Evolutionary conservation across 106 monocot genomes (phyloP), one percentile per base, ranked within the genome.

Genomic region (Allium fistulosum): DNA sequence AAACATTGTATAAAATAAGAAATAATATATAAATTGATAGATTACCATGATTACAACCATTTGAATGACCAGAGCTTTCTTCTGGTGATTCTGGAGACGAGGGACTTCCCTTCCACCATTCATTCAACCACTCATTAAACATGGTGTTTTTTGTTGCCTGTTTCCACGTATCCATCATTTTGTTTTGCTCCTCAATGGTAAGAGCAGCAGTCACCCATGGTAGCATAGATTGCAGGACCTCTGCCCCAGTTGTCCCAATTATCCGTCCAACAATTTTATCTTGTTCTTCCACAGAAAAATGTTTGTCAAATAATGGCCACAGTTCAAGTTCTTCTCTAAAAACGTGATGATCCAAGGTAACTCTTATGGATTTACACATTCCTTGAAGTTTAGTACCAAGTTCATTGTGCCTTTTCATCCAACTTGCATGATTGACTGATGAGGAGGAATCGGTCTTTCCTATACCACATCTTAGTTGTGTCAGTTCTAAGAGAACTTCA

Each of bases 81-180:
- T 65, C 37, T 48, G 76, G 18, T 50, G 37, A 69, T 16, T 76
- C 71, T 37, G 80, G 71, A 55, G 90, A 85, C 57, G 61, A 69
- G 66, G 84, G 83, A 65, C 59, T 75, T 55, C 69, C 77, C 71
- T 85, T 90, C 99, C 93, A 93, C 99, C 99, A 99, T 63, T 90
- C 93, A 77, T 99, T 99, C 76, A 99, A 73, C 99, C 99, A 99
- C 61, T 99, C 99, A 81, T 87, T 81, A 59, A 99, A 99, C 99
- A 99, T 99, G 48, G 99, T 99, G 62, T 99, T 99, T 74, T 90
- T 99, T 15, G 99, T 90, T 69, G 85, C 90, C 70, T 90, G 82
- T 68, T 71, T 89, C 90, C 93, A 93, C 68, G 93, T 99, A 48
- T 99, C 99, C 80, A 99, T 85, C 93, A 99, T 93, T 71, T 76